These are phyloP conservation scores for Acanthamoeba royreba DNA, from an alignment of 208 protist genomes.

Conservation along the genomic window DNA sequence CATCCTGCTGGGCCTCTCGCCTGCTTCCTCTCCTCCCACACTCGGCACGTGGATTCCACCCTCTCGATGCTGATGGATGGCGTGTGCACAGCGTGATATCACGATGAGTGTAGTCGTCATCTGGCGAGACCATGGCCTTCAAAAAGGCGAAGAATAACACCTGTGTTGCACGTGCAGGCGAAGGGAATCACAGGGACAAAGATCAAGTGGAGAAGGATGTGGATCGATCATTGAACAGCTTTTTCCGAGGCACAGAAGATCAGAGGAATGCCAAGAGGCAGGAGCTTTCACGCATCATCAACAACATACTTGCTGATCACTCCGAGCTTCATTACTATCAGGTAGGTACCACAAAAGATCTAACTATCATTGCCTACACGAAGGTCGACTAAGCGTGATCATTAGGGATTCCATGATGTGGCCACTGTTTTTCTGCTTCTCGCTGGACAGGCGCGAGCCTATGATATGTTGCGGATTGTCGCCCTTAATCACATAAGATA, in stretches of 20 bases:
- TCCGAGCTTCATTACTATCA: constrained; percentile 28
- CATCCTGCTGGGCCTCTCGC: neutral
- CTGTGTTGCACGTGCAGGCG: neutral
- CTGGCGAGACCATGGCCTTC: no score
- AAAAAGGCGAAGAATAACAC: neutral
- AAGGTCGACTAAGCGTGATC: neutral
- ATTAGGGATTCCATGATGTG: neutral
- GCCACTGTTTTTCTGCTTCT: neutral
- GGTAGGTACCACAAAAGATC: neutral
- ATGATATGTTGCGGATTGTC: neutral
- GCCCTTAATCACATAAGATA: neutral
- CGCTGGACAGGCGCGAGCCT: neutral
- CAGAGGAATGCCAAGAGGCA: neutral
- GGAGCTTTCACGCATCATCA: neutral
- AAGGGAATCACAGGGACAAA: neutral
- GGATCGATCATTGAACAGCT: constrained; percentile 1
- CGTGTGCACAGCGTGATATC: no score
- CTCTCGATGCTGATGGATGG: no score
- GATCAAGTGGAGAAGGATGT: constrained; percentile 31
- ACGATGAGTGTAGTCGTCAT: no score
- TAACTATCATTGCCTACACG: no score
- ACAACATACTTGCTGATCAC: neutral
- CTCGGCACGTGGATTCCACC: neutral
- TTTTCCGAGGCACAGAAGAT: neutral
- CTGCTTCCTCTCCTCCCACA: neutral